A percentile compares a stretch with the other conserved stretches of the same genome.
Evolutionary conservation across 2,329 filamentous ascomycete genomes (phyloP).

Genomic region (Monosporascus sp.): DNA sequence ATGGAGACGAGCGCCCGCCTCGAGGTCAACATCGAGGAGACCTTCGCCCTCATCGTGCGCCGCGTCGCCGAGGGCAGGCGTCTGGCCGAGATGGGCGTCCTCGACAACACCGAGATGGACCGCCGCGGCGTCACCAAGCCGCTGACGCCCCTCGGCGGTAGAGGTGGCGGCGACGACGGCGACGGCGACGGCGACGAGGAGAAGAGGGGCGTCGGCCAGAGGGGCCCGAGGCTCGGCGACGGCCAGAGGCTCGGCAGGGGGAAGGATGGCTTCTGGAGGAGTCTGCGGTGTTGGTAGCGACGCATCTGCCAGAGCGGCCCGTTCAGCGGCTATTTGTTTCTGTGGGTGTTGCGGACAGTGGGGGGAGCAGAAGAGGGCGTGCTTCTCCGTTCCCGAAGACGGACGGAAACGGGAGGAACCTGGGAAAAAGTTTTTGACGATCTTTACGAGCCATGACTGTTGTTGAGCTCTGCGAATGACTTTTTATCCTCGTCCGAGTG

Average conservation of each 20-base stretch:
- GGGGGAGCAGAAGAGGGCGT: too few relatives aligned
- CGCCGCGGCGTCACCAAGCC: constrained; percentile 54
- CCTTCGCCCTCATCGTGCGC: constrained; percentile 66
- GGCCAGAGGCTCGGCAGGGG: constrained; percentile 39
- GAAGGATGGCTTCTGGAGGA: constrained; percentile 49
- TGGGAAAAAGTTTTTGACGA: too few relatives aligned
- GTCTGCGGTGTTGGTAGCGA: constrained; percentile 49
- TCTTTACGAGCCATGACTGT: too few relatives aligned
- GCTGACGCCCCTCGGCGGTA: constrained; percentile 43
- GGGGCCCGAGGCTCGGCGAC: constrained; percentile 38
- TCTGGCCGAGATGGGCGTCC: constrained; percentile 42
- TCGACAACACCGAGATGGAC: constrained; percentile 39
- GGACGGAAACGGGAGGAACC: too few relatives aligned
- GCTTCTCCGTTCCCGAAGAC: too few relatives aligned
- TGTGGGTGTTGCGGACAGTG: too few relatives aligned
- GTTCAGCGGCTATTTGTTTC: too few relatives aligned
- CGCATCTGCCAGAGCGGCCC: not conserved
- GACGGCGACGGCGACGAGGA: constrained; percentile 29
- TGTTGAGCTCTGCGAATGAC: too few relatives aligned
- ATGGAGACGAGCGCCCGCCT: constrained; percentile 85
- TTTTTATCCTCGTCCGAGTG: too few relatives aligned
- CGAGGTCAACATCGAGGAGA: constrained; percentile 87
- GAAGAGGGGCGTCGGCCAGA: constrained; percentile 29
- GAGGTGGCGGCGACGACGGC: constrained; percentile 4
- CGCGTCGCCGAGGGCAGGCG: constrained; percentile 55